Base-by-base conservation (phyloP, 176 grass and related monocot genomes). In the Hsuehochloa calcarea region DNA sequence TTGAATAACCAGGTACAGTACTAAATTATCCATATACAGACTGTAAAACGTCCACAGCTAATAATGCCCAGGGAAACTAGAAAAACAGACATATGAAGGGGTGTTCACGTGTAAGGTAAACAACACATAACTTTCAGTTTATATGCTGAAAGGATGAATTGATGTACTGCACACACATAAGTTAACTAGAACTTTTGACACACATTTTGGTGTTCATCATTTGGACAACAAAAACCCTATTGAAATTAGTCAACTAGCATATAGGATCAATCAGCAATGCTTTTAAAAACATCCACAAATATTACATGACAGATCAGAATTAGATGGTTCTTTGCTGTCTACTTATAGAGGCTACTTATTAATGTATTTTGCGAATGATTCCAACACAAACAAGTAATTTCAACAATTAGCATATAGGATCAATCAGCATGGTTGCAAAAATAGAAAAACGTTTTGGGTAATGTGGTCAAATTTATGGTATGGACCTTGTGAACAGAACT, bases 191-290 rank as follows among this genome's bases (percentile, higher is more conserved):
- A 31, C 8, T 17, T 38, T 60, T 60, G 15, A 71, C 34, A 9
- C 2, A 27, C 27, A 43, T 37, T 58, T 44, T 66, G 37, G 20
- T 51, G 62, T 80, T 65, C 17, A 67, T 67, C 49, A 66, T 68
- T 68, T 20, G 38, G 60, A 58, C 15, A 39, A 40, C 6, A 7
- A 58, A 51, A 52, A 68, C 25, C 25, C 6, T 37, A 23, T 65
- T 74, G 44, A 65, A 44, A 87, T 45, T 87, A 60, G 51, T 39
- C 25, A 56, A 68, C 10, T 15, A 77, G 22, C n/a, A 77, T 63
- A 22, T 43, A 66, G 49, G 22, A 77, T 44, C n/a, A 54, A 67
- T 68, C n/a, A 85, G 67, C 19, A 77, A 84, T 73, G 27, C 47
- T 23, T 80, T 40, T 3, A 25, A 41, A 56, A 80, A 68, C 22